A percentile compares a stretch with the other conserved stretches of the same genome.
Evolutionary conservation across 202 grass and related monocot species (phyloP).

Genomic region (Bolboschoenoplectus hybrid): DNA sequence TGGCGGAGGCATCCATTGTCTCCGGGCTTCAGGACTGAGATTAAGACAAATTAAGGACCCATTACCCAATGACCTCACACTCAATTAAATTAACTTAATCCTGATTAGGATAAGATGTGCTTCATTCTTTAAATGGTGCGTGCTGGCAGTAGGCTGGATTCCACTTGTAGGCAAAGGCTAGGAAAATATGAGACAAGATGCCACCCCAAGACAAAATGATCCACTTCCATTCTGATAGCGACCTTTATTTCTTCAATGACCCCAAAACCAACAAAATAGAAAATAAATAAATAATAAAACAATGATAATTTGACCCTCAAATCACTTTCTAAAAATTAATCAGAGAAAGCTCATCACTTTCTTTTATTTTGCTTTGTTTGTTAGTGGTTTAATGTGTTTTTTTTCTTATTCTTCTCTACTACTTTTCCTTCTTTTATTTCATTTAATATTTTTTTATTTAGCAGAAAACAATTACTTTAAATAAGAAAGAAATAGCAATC

Average conservation of each 20-base stretch:
- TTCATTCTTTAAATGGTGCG: slow-evolving; percentile 14
- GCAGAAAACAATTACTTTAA: not conserved
- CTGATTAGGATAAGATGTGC: slow-evolving; percentile 27
- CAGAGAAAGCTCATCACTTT: not conserved
- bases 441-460: not conserved
- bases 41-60: not conserved
- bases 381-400: not conserved
- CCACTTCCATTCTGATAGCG: slow-evolving; percentile 35
- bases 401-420: not conserved
- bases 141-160: slow-evolving; percentile 36
- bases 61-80: not conserved
- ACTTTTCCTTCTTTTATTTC: not conserved
- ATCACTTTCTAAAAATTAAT: not conserved
- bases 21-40: not conserved
- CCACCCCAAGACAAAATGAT: slow-evolving; percentile 18
- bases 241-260: slow-evolving; percentile 10
- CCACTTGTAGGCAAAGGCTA: slow-evolving; percentile 29
- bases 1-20: not conserved
- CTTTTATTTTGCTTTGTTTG: not conserved
- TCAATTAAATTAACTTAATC: not conserved
- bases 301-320: not conserved
- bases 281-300: not conserved
- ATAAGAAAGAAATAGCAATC: not conserved
- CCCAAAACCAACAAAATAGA: not conserved
- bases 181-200: slow-evolving; percentile 35